These are phyloP conservation scores for Crassisporium funariophilum DNA, from an alignment of 768 basidiomycete genomes.

Conservation along the genomic window DNA sequence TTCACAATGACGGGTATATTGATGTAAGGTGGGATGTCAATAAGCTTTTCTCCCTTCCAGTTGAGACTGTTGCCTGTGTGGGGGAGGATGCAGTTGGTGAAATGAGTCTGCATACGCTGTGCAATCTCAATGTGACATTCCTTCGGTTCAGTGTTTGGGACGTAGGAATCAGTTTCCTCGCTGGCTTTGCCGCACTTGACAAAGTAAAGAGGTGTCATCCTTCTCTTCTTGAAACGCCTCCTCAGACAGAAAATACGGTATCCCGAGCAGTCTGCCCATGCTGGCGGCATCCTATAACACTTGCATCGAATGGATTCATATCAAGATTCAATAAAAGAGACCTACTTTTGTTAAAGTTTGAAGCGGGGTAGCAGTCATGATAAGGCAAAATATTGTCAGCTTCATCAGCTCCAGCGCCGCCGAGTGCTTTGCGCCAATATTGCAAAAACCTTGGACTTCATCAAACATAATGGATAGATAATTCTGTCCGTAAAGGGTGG, in stretches of 20 bases:
- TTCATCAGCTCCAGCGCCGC: constrained; percentile 11
- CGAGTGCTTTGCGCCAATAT: constrained; percentile 11
- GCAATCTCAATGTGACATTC: constrained; percentile 3
- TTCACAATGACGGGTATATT: constrained; percentile 1
- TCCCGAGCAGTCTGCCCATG: constrained; percentile 28
- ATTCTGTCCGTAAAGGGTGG: constrained; percentile 12
- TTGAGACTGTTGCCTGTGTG: constrained; percentile 12
- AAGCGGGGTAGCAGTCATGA: constrained; percentile 29
- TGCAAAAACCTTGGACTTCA: constrained; percentile 21
- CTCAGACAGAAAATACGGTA: constrained; percentile 25
- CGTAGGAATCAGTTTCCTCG: background rate
- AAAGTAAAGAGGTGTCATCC: constrained; percentile 11
- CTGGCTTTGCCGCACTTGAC: constrained; percentile 4
- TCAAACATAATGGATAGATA: constrained; percentile 19
- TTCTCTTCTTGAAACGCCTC: constrained; percentile 20
- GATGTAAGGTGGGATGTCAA: constrained; percentile 14
- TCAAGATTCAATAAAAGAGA: background rate
- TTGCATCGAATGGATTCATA: background rate
- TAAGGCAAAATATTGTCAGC: constrained; percentile 4
- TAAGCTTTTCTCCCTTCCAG: constrained; percentile 11
- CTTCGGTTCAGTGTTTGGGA: background rate
- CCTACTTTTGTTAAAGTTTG: constrained; percentile 23
- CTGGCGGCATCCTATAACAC: constrained; percentile 23
- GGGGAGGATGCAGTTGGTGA: constrained; percentile 18
- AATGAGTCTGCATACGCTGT: constrained; percentile 15